Percentiles rank a stretch among this genome's conserved stretches.
phyloP scores from a whole-genome alignment of 768 basidiomycete species.

The Antrodiella citrinella region DNA sequence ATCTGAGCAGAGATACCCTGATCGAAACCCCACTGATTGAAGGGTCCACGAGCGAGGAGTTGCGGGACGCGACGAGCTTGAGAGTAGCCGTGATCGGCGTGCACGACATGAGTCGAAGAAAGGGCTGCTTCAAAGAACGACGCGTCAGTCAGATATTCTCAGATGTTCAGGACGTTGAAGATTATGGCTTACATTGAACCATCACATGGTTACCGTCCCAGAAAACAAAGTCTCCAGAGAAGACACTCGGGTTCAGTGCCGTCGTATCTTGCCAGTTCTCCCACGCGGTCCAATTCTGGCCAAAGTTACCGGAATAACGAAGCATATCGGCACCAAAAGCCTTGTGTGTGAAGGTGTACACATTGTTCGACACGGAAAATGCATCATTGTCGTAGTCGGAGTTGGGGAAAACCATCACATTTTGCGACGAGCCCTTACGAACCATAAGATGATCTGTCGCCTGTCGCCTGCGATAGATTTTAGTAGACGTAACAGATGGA shows the following conservation, averaged over 20 bases:
- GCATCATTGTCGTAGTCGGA: slow-evolving; percentile 66
- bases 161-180: no score
- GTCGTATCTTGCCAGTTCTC: slow-evolving; percentile 68
- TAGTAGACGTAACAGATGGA: no score
- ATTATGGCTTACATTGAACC: slow-evolving; percentile 64
- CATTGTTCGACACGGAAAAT: slow-evolving; percentile 48
- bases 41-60: slow-evolving; percentile 79
- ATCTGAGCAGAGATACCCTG: slow-evolving; percentile 68
- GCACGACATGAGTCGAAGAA: slow-evolving; percentile 60
- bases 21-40: slow-evolving; percentile 92
- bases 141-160: no score
- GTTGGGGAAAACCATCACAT: slow-evolving; percentile 82
- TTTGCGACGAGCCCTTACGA: slow-evolving; percentile 67
- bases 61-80: slow-evolving; percentile 76
- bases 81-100: slow-evolving; percentile 63
- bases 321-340: slow-evolving; percentile 84
- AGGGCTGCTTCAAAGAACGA: slow-evolving; percentile 43
- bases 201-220: slow-evolving; percentile 84
- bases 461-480: no score
- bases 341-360: slow-evolving; percentile 73
- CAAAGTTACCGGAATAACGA: slow-evolving; percentile 84
- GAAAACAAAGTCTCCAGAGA: slow-evolving; percentile 40
- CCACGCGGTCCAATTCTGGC: slow-evolving; percentile 80
- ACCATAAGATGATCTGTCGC: slow-evolving; percentile 70
- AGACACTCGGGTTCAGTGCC: slow-evolving; percentile 48